Conservation (phyloP, 345 rosid species). For the Sisymbrium irio region DNA sequence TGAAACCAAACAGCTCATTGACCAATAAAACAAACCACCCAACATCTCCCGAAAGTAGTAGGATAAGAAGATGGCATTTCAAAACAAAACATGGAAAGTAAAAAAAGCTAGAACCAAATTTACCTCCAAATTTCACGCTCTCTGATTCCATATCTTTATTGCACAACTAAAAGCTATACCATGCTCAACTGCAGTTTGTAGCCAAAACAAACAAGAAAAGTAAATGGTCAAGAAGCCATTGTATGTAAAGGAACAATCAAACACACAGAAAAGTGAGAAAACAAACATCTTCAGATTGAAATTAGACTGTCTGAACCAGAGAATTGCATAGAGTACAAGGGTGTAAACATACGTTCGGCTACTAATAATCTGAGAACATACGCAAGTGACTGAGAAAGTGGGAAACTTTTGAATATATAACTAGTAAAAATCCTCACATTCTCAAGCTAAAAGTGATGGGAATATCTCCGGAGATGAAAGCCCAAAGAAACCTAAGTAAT, state of each 20-base stretch:
- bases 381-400: not conserved
- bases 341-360: not conserved
- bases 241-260: not conserved
- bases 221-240: not conserved
- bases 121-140: conserved; percentile 34
- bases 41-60: too few species aligned
- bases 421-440: too few species aligned
- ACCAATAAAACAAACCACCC: not conserved
- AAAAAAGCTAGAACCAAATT: not conserved
- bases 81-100: not conserved
- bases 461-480: not conserved
- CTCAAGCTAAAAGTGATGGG: too few species aligned
- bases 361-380: not conserved
- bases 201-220: not conserved
- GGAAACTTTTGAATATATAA: too few species aligned
- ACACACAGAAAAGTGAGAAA: not conserved
- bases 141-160: conserved; percentile 30
- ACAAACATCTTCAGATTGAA: not conserved
- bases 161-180: not conserved
- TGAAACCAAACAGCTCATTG: conserved; percentile 11
- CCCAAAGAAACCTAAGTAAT: not conserved
- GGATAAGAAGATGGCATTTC: not conserved
- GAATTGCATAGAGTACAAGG: not conserved
- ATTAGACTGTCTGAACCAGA: not conserved
- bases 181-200: conserved; percentile 3